Evolutionary conservation across 2,329 filamentous ascomycete genomes (phyloP), one percentile per base, ranked within the genome.

Genomic region (Xylaria polymorpha): DNA sequence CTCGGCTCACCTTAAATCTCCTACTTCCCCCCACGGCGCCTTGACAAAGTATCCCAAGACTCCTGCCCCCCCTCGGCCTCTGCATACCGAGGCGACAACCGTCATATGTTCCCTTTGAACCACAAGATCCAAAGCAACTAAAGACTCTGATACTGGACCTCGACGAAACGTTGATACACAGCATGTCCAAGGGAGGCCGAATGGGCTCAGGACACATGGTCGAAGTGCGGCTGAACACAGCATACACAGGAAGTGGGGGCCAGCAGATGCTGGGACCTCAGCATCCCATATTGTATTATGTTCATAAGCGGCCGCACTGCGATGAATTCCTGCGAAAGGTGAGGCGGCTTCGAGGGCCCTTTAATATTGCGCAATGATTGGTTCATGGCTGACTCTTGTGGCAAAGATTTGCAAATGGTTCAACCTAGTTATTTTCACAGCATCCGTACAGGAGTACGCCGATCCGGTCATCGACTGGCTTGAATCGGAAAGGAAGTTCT

Each of bases 121-220:
- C 87, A 70, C 79, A 86, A 74, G 80, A 83, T 55, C 81, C 81
- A 59, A 84, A 88, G 55, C 90, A 91, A 69, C 92, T 96, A 77
- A 99, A 99, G 85, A 99, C 96, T 0, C 83, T 99, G 68, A 94
- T 99, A 72, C 86, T 99, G 61, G 96, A 99, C 79, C 88, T 99
- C 20, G 96, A 99, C 81, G 96, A 99, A 82, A 99, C 96, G 0
- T 83, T 99, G 74, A 99, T 99, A 74, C 96, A 99, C 85, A 98
- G 94, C 81, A 94, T 98, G 87, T 94, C 95, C 69, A 98, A 98
- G 80, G 96, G 96, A 37, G 94, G 95, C 62, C 89, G 95, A 68
- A 97, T 97, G 91, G 95, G 93, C 76, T 95, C 93, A 22, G 96
- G 96, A 20, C 96, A 99, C 82, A 99, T 99, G 96, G 94, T 99